These are phyloP conservation scores for Ustilago bromivora DNA, from an alignment of 1,284 basidiomycete genomes.

Conservation along the genomic window DNA sequence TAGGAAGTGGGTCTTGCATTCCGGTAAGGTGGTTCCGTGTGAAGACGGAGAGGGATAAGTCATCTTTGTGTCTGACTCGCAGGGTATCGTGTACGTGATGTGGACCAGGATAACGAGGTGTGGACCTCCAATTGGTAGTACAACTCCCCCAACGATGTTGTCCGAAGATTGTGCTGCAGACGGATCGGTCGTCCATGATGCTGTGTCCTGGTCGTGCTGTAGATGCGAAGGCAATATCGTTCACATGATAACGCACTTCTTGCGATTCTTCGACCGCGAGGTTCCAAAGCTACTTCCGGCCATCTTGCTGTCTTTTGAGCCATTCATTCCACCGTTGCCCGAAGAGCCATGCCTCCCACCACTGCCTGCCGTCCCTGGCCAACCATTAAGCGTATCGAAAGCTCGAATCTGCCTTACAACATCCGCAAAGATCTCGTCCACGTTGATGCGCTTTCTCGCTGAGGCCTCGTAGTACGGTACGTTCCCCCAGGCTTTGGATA, in stretches of 20 bases:
- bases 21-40: constrained; percentile 10
- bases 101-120: neutral
- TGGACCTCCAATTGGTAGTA: too few relatives aligned
- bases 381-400: constrained; percentile 30
- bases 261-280: constrained; percentile 22
- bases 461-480: constrained; percentile 64
- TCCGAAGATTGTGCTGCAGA: too few relatives aligned
- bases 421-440: constrained; percentile 64
- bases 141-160: too few relatives aligned
- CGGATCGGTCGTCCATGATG: neutral
- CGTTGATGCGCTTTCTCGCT: constrained; percentile 60
- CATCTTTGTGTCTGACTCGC: too few relatives aligned
- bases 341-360: constrained; percentile 7
- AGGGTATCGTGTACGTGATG: constrained; percentile 7
- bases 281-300: constrained; percentile 24
- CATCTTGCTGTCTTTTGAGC: constrained; percentile 14
- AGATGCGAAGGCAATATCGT: neutral
- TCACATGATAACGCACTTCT: constrained; percentile 59
- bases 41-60: too few relatives aligned
- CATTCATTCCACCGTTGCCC: constrained; percentile 2
- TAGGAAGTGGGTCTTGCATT: constrained; percentile 11
- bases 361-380: constrained; percentile 7
- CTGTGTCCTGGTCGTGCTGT: too few relatives aligned
- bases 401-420: constrained; percentile 61
- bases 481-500: constrained; percentile 63